These are phyloP conservation scores for Tolypocladium cylindrosporum DNA, from an alignment of 2,329 filamentous ascomycete species.

Conservation along the genomic window DNA sequence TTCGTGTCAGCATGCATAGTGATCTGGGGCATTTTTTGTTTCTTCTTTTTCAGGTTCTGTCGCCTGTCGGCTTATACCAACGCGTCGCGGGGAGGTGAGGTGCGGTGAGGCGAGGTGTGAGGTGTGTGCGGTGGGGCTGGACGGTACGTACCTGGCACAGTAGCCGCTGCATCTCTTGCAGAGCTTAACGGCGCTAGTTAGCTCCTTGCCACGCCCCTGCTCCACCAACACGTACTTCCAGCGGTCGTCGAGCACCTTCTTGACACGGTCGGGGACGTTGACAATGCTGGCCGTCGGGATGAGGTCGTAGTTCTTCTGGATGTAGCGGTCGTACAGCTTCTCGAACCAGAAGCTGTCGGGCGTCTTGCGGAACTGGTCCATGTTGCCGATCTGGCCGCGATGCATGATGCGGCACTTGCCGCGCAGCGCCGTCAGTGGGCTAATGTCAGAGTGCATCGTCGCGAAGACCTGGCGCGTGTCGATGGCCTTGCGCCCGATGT, in stretches of 20 bases:
- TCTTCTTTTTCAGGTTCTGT: not conserved
- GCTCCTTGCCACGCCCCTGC: slow-evolving; percentile 84
- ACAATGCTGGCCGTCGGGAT: slow-evolving; percentile 88
- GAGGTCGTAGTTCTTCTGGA: slow-evolving; percentile 94
- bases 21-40: not conserved
- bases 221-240: slow-evolving; percentile 97
- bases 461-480: slow-evolving; percentile 89
- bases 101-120: not conserved
- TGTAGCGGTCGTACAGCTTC: slow-evolving; percentile 95
- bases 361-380: slow-evolving; percentile 75
- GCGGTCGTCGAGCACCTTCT: slow-evolving; percentile 88
- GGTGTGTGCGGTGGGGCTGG: not conserved
- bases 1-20: slow-evolving; percentile 8
- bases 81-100: not conserved
- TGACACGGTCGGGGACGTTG: slow-evolving; percentile 91
- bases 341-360: slow-evolving; percentile 94
- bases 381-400: slow-evolving; percentile 70
- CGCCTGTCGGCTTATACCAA: not conserved
- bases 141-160: slow-evolving; percentile 66
- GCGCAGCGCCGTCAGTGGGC: slow-evolving; percentile 81
- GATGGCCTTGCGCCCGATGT: slow-evolving; percentile 84
- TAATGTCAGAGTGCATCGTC: slow-evolving; percentile 97
- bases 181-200: slow-evolving; percentile 89
- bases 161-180: slow-evolving; percentile 90
- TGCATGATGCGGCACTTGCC: slow-evolving; percentile 90